phyloP scores from a whole-genome alignment of 345 rosid genomes.

The Carallia pectinifolia region DNA sequence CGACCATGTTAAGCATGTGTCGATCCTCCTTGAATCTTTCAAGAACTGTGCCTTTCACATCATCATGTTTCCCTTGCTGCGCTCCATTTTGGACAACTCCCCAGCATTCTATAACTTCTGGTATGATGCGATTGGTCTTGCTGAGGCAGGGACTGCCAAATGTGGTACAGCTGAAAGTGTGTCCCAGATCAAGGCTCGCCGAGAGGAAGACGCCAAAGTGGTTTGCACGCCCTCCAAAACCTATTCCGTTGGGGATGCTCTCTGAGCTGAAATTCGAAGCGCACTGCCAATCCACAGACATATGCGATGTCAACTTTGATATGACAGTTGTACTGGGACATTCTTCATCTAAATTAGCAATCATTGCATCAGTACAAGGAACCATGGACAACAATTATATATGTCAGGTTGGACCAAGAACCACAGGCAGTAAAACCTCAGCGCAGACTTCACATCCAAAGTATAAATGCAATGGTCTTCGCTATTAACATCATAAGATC shows the following conservation, averaged over 20 bases:
- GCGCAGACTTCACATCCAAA: too few relatives aligned
- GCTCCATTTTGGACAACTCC: conserved; percentile 44
- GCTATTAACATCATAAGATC: too few relatives aligned
- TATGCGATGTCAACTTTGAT: conserved; percentile 3
- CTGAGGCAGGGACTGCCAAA: conserved; percentile 83
- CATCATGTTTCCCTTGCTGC: conserved; percentile 43
- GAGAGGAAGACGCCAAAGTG: conserved; percentile 81
- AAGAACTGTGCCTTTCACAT: conserved; percentile 46
- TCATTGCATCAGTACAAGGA: too few relatives aligned
- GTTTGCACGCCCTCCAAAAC: conserved; percentile 73
- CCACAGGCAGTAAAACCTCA: too few relatives aligned
- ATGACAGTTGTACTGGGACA: neutral
- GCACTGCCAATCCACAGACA: conserved; percentile 49
- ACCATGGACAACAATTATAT: too few relatives aligned
- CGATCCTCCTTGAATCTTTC: conserved; percentile 89
- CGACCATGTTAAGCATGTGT: conserved; percentile 85
- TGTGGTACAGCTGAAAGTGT: conserved; percentile 66
- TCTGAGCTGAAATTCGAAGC: conserved; percentile 85
- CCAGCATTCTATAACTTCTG: conserved; percentile 92
- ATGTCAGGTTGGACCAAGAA: too few relatives aligned
- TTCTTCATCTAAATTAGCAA: too few relatives aligned
- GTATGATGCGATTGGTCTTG: conserved; percentile 42
- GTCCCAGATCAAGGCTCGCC: conserved; percentile 77
- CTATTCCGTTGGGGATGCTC: conserved; percentile 88
- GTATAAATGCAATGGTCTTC: too few relatives aligned